These are phyloP conservation scores for Dothistroma septosporum DNA, from an alignment of 2,329 filamentous ascomycete species.

Conservation along the genomic window DNA sequence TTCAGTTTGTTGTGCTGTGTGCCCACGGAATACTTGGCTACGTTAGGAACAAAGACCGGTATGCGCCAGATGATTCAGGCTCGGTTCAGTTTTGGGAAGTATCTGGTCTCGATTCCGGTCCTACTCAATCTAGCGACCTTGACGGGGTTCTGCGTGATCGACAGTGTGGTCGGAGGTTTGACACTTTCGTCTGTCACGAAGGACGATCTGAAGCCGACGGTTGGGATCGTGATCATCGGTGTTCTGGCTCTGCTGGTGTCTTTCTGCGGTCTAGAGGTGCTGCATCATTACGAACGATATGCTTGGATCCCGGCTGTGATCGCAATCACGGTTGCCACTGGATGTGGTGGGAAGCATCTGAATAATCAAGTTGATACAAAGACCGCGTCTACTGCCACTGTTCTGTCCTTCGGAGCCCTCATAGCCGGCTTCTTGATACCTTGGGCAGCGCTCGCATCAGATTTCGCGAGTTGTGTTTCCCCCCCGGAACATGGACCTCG, in stretches of 20 bases:
- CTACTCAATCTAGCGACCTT: conserved; percentile 61
- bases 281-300: conserved; percentile 44
- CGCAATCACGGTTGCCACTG: conserved; percentile 40
- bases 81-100: conserved; percentile 58
- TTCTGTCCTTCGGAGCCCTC: conserved; percentile 52
- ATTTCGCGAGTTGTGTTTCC: conserved; percentile 47
- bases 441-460: conserved; percentile 44
- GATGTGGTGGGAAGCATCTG: conserved; percentile 39
- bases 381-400: conserved; percentile 43
- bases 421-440: conserved; percentile 59
- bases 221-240: conserved; percentile 59
- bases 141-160: conserved; percentile 61
- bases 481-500: conserved; percentile 35
- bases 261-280: conserved; percentile 54
- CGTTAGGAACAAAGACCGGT: conserved; percentile 58
- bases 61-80: conserved; percentile 65
- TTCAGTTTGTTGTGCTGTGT: conserved; percentile 55
- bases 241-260: conserved; percentile 56
- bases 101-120: conserved; percentile 57
- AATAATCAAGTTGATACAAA: conserved; percentile 44
- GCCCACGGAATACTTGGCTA: conserved; percentile 55
- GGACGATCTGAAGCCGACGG: conserved; percentile 48
- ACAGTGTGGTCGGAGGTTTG: conserved; percentile 56
- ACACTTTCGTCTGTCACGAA: conserved; percentile 53
- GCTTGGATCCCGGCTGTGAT: conserved; percentile 42